Evolutionary conservation across 495 filamentous ascomycete species (phyloP), one percentile per base, ranked within the genome.

Genomic region (Lepraria neglecta): DNA sequence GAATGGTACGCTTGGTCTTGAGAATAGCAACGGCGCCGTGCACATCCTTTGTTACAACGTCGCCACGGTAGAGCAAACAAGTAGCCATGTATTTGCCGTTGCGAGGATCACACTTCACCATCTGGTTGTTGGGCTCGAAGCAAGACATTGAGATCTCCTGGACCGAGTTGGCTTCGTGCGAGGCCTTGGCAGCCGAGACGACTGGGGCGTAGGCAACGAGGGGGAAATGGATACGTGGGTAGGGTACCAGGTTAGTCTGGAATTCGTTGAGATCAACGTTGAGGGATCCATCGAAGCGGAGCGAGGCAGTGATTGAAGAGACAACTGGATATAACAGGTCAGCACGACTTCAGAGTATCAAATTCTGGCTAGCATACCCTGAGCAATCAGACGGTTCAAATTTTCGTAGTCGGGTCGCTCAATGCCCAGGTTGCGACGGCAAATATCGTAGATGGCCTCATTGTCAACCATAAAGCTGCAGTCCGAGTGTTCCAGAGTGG

Each of bases 41-140:
- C 68, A 89, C 89, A 69, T 98, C 95, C 75, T 94, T 95, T 73
- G 94, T 90, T 45, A 97, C 90, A 66, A 97, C 94, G 72, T 97
- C 94, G 74, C 94, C 94, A 73, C 94, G 94, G 84, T 98, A 98
- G 71, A 98, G 82, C 73, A 98, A 76, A 75, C 91, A 96, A 64
- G 92, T 96, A 63, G 94, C 94, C 94, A 98, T 98, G 84, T 97
- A 98, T 84, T 97, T 97, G 74, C 94, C 94, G 74, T 95, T 92
- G 72, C 91, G 90, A 64, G 94, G 95, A 74, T 98, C 92, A 76
- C 94, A 98, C 83, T 96, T 96, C 71, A 98, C 94, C 94, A 97
- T 97, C 85, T 97, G 94, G 78, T 86, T 87, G 80, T 88, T 82
- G 59, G 84, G 84, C 79, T 88, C 85, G 77, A 88, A 88, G 79